These are phyloP conservation scores for Diaporthe sp. DNA, from an alignment of 2,329 filamentous ascomycete genomes.

Conservation along the genomic window DNA sequence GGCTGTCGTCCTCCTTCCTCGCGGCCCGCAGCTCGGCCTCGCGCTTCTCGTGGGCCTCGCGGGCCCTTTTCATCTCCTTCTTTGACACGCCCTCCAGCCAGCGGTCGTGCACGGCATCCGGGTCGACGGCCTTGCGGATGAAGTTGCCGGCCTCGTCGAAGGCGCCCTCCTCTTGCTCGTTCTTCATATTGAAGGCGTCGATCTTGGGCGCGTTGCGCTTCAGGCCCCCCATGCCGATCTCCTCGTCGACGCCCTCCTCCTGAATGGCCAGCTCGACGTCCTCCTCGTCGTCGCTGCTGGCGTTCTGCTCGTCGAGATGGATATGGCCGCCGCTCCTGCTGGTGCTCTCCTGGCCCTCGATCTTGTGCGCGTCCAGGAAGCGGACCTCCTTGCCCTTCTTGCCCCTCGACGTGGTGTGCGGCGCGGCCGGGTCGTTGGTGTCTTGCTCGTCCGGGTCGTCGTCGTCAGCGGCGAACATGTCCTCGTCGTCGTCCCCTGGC, in stretches of 20 bases:
- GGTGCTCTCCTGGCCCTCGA: constrained; percentile 81
- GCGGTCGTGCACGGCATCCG: constrained; percentile 88
- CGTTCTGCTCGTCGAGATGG: constrained; percentile 62
- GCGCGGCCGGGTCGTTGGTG: constrained; percentile 37
- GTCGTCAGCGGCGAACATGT: constrained; percentile 84
- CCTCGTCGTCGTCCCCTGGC: constrained; percentile 73
- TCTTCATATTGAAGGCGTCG: constrained; percentile 94
- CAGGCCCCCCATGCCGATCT: constrained; percentile 89
- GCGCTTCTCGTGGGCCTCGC: constrained; percentile 86
- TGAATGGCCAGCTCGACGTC: constrained; percentile 81
- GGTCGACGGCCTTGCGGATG: constrained; percentile 88
- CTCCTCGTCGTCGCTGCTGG: constrained; percentile 73
- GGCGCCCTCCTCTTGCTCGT: constrained; percentile 90
- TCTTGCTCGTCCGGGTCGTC: constrained; percentile 45
- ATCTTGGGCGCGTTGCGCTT: constrained; percentile 95
- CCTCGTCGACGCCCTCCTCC: constrained; percentile 85
- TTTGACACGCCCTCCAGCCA: constrained; percentile 96
- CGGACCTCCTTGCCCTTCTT: constrained; percentile 74
- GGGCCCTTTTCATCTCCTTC: constrained; percentile 91
- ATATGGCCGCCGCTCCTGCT: constrained; percentile 83
- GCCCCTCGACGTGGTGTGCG: constrained; percentile 53
- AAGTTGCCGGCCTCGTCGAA: constrained; percentile 95
- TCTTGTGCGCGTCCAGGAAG: constrained; percentile 71
- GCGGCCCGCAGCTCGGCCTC: constrained; percentile 81
- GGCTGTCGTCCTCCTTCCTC: constrained; percentile 84